Evolutionary conservation across 2,329 filamentous ascomycete species (phyloP), one percentile per base, ranked within the genome.

Genomic region (Ascochyta pisi): DNA sequence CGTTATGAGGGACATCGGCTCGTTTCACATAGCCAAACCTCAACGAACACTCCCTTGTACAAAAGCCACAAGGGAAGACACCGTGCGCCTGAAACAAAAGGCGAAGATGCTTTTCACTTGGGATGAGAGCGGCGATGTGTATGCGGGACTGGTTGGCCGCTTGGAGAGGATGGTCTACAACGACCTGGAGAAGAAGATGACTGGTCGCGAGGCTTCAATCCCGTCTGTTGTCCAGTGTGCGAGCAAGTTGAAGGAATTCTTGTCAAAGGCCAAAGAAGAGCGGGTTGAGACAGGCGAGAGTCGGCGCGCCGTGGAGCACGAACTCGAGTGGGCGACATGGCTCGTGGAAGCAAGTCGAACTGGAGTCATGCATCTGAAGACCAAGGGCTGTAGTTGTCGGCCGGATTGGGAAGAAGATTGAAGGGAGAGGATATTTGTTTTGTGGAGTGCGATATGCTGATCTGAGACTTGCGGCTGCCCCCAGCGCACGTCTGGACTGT

Each of bases 291-390:
- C 62, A 4, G 72, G 72, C 0, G 70, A 73, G 49, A 47, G 47
- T 13, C 38, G 48, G 6, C 42, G 42, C 0, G 49, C 60, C 6
- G 64, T 73, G 4, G 58, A 66, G 41, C 70, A 72, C 58, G 69
- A 74, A 52, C 31, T 66, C 22, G 60, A 68, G 42, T 73, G 71
- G 70, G 67, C 51, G n/a, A 46, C 57, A 27, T 73, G 71, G 71
- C 43, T 74, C 10, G 61, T 65, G 2, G 56, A 63, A n/a, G 68
- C 66, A 9, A 60, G 55, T 12, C 31, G 55, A 22, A 60, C 60
- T 19, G 67, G 67, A 1, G 69, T 74, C 3, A 60, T 73, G 63
- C 72, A 74, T 60, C 46, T 73, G 27, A 69, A 66, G 54, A 50
- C 51, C 1, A 43, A 37, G 24, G 66, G 62, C 1, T 73, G 70